phyloP scores from a whole-genome alignment of 345 rosid genomes.

The Hibiscus trionum region DNA sequence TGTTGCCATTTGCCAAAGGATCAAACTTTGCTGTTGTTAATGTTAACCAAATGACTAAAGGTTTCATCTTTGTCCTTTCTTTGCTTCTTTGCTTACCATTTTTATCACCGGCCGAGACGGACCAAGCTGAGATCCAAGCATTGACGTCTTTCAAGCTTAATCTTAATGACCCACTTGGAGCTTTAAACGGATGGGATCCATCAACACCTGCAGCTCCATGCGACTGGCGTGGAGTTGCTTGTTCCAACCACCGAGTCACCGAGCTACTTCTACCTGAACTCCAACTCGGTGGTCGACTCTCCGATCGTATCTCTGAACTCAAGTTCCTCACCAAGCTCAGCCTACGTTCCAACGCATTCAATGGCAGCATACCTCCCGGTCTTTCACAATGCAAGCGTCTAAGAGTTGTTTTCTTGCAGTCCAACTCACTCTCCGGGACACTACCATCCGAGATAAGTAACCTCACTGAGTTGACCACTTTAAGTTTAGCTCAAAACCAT shows the following conservation, averaged over 20 bases:
- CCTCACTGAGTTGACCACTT: slow-evolving; percentile 45
- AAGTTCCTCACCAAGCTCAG: slow-evolving; percentile 54
- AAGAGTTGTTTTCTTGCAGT: slow-evolving; percentile 66
- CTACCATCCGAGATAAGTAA: slow-evolving; percentile 52
- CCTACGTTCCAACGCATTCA: slow-evolving; percentile 67
- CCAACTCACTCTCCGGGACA: slow-evolving; percentile 79
- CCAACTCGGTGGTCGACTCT: slow-evolving; percentile 62
- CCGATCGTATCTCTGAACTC: slow-evolving; percentile 43
- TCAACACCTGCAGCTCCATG: slow-evolving; percentile 74
- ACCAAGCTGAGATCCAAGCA: slow-evolving; percentile 53
- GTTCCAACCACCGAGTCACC: slow-evolving; percentile 45
- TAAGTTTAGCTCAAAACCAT: slow-evolving; percentile 59
- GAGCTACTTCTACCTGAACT: slow-evolving; percentile 79
- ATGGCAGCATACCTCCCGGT: slow-evolving; percentile 64
- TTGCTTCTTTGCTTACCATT: slow-evolving; percentile 16
- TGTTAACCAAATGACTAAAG: slow-evolving; percentile 7
- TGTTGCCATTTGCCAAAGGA: neutral
- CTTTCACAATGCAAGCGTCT: slow-evolving; percentile 65
- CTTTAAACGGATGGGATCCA: slow-evolving; percentile 65
- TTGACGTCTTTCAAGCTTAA: slow-evolving; percentile 60
- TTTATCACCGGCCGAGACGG: slow-evolving; percentile 12
- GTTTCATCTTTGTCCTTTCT: neutral
- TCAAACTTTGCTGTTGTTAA: neutral
- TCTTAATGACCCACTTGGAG: slow-evolving; percentile 70
- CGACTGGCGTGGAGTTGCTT: slow-evolving; percentile 86